Evolutionary conservation across 192 early-diverging fungal genomes (phyloP).

Genomic region (Backusella westeae): DNA sequence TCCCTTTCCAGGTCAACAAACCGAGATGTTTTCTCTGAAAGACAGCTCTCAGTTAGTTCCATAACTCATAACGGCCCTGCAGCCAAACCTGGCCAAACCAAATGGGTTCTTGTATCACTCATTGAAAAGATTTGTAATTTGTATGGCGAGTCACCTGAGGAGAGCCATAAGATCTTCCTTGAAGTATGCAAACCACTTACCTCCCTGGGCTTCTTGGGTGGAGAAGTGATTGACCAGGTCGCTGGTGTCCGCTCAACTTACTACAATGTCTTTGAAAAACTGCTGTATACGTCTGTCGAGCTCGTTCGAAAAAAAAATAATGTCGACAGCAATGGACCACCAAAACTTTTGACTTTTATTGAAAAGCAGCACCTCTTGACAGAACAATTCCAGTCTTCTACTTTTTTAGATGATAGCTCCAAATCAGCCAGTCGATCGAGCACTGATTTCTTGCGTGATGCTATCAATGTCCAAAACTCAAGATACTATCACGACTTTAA

Average conservation of each 20-base stretch:
- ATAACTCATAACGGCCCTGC: background rate
- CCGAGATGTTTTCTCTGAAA: background rate
- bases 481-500: slow-evolving; percentile 85
- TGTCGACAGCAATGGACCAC: background rate
- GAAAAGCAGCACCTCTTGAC: background rate
- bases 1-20: background rate
- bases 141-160: slow-evolving; percentile 81
- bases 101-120: slow-evolving; percentile 80
- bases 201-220: slow-evolving; percentile 76
- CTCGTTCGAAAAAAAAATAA: slow-evolving; percentile 42
- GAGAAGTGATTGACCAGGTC: slow-evolving; percentile 66
- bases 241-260: slow-evolving; percentile 75
- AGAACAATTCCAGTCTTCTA: background rate
- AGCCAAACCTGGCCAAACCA: slow-evolving; percentile 53
- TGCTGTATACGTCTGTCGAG: slow-evolving; percentile 76
- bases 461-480: slow-evolving; percentile 47
- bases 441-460: slow-evolving; percentile 11
- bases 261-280: slow-evolving; percentile 78
- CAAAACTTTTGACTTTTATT: background rate
- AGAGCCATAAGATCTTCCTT: slow-evolving; percentile 83
- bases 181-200: slow-evolving; percentile 82
- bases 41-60: background rate
- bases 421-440: background rate
- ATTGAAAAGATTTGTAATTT: slow-evolving; percentile 87
- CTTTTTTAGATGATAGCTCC: background rate